These are phyloP conservation scores for Podospora tetraspora DNA, from an alignment of 495 filamentous ascomycete species.

Conservation along the genomic window DNA sequence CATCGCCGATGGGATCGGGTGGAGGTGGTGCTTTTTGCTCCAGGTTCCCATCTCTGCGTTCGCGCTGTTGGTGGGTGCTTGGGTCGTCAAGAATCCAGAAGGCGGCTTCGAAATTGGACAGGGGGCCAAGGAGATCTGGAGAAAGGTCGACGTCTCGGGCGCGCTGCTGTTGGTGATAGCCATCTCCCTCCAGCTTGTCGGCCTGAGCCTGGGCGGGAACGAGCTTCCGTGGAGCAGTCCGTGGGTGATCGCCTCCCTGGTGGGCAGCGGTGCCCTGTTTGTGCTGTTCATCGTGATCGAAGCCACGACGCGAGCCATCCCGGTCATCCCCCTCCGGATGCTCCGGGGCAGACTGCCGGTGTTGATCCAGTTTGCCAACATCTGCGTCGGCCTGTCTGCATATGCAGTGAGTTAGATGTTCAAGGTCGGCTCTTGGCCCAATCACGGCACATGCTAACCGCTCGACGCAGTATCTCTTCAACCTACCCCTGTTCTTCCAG, in stretches of 20 bases:
- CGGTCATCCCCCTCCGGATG: conserved; percentile 56
- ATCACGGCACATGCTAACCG: background rate
- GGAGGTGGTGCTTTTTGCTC: conserved; percentile 47
- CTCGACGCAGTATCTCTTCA: conserved; percentile 56
- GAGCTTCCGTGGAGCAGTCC: conserved; percentile 54
- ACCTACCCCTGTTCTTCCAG: conserved; percentile 60
- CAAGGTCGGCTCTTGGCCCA: background rate
- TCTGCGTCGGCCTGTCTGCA: conserved; percentile 56
- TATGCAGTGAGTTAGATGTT: conserved; percentile 50
- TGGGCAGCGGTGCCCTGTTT: conserved; percentile 48
- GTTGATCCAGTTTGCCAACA: conserved; percentile 53
- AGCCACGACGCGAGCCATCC: conserved; percentile 53
- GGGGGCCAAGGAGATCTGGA: conserved; percentile 42
- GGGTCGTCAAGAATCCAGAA: conserved; percentile 46
- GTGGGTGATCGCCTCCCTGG: conserved; percentile 50
- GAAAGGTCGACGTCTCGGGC: conserved; percentile 52
- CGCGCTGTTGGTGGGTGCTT: conserved; percentile 49
- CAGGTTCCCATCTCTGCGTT: conserved; percentile 51
- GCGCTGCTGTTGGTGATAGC: conserved; percentile 52
- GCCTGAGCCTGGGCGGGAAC: conserved; percentile 57
- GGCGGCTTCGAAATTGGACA: conserved; percentile 20
- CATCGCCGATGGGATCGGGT: conserved; percentile 46
- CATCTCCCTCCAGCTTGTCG: conserved; percentile 54
- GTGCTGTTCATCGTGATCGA: conserved; percentile 50
- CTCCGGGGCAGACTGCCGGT: conserved; percentile 48